Conservation (phyloP, 2,329 filamentous ascomycete genomes). For the Aspergillus vadensis region DNA sequence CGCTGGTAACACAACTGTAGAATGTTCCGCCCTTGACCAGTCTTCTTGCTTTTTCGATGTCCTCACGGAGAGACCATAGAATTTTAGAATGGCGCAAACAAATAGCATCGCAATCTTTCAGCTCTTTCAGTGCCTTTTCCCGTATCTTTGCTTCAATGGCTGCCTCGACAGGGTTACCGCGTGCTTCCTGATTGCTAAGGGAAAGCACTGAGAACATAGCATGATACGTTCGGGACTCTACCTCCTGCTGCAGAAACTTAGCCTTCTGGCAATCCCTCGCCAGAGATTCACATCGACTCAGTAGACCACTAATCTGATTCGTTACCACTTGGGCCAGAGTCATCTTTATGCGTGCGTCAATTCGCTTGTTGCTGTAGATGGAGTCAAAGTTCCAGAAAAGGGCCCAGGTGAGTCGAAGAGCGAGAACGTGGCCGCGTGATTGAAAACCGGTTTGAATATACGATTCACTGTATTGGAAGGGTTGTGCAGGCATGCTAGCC, state of each 20-base stretch:
- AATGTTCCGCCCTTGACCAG: conserved; percentile 9
- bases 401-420: conserved; percentile 6
- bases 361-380: neutral
- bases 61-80: neutral
- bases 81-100: neutral
- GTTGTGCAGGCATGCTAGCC: neutral
- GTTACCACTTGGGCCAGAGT: neutral
- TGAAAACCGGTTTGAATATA: conserved; percentile 10
- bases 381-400: neutral
- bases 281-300: neutral
- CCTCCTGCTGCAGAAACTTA: conserved; percentile 4
- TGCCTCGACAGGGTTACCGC: neutral
- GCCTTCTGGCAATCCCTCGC: neutral
- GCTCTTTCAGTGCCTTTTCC: neutral
- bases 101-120: conserved; percentile 1
- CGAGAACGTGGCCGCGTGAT: conserved; percentile 4
- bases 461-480: neutral
- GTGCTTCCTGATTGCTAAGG: neutral
- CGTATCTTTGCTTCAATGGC: neutral
- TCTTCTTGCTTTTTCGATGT: conserved; percentile 9
- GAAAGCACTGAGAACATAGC: conserved; percentile 8
- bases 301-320: neutral
- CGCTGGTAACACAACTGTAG: conserved; percentile 9
- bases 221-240: conserved; percentile 9
- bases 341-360: neutral